These are phyloP conservation scores for Betula pendula DNA, from an alignment of 306 rosid species.

Conservation along the genomic window DNA sequence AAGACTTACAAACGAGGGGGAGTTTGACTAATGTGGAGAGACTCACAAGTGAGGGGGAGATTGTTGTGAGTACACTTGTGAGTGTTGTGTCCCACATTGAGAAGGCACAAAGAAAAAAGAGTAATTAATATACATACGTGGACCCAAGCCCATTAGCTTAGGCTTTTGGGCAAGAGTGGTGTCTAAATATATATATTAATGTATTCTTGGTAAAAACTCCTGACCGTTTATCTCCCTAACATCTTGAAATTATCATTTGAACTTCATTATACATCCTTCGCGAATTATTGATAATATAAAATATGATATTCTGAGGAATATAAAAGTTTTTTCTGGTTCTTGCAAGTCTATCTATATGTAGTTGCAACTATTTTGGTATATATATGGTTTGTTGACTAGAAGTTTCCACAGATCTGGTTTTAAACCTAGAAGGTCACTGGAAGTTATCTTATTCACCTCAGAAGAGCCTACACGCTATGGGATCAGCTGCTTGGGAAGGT, in stretches of 20 bases:
- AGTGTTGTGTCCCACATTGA: no score
- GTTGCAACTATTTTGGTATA: conserved; percentile 2
- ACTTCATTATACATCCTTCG: neutral
- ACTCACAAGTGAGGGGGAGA: no score
- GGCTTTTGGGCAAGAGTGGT: no score
- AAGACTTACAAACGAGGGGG: no score
- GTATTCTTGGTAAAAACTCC: no score
- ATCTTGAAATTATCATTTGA: neutral
- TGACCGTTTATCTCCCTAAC: no score
- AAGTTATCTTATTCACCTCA: conserved; percentile 84
- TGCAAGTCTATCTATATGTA: neutral
- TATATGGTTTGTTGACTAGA: conserved; percentile 23
- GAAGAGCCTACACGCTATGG: conserved; percentile 99
- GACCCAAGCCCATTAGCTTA: no score
- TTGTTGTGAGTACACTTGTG: no score
- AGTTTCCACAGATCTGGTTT: conserved; percentile 69
- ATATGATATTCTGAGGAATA: neutral
- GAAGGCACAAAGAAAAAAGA: no score
- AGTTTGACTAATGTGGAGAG: no score
- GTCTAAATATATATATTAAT: no score
- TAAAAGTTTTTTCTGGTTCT: neutral
- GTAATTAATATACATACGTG: no score
- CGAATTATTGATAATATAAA: neutral
- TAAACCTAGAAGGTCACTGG: conserved; percentile 77
- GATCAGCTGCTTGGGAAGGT: conserved; percentile 96